phyloP scores from a whole-genome alignment of 805 yeast species.

The Saturnispora silvae region DNA sequence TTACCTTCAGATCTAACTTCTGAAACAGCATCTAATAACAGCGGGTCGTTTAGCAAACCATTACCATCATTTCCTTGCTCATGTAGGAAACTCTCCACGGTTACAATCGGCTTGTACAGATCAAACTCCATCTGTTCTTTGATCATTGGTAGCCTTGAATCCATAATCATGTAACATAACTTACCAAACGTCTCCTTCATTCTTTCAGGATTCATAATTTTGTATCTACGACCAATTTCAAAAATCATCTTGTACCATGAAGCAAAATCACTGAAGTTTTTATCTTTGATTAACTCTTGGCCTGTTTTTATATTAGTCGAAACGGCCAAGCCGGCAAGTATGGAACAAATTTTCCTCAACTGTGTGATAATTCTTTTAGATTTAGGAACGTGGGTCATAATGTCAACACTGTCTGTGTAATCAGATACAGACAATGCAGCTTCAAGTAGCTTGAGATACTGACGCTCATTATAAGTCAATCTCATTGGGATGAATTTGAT shows the following conservation, averaged over 20 bases:
- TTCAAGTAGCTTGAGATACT: conserved; percentile 52
- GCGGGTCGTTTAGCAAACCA: conserved; percentile 44
- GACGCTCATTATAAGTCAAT: conserved; percentile 57
- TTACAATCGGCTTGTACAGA: conserved; percentile 58
- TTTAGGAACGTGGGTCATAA: conserved; percentile 54
- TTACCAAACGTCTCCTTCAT: conserved; percentile 75
- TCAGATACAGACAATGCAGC: conserved; percentile 74
- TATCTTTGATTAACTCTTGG: conserved; percentile 49
- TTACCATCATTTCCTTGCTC: conserved; percentile 22
- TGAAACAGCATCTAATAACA: conserved; percentile 53
- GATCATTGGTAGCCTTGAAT: conserved; percentile 63
- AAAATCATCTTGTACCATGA: conserved; percentile 63
- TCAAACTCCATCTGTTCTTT: conserved; percentile 66
- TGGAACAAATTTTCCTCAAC: conserved; percentile 66
- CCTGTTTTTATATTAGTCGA: conserved; percentile 70
- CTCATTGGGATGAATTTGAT: conserved; percentile 58
- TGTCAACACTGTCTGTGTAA: conserved; percentile 71
- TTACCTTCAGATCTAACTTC: conserved; percentile 55
- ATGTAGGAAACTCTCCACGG: conserved; percentile 31
- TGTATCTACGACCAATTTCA: conserved; percentile 73
- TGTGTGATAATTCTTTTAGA: conserved; percentile 63
- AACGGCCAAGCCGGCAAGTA: conserved; percentile 66
- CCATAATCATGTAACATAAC: conserved; percentile 78
- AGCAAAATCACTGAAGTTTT: conserved; percentile 58
- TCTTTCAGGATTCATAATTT: conserved; percentile 74